phyloP scores from a whole-genome alignment of 2,329 filamentous ascomycete species.

The Phaeomoniella chlamydospora region DNA sequence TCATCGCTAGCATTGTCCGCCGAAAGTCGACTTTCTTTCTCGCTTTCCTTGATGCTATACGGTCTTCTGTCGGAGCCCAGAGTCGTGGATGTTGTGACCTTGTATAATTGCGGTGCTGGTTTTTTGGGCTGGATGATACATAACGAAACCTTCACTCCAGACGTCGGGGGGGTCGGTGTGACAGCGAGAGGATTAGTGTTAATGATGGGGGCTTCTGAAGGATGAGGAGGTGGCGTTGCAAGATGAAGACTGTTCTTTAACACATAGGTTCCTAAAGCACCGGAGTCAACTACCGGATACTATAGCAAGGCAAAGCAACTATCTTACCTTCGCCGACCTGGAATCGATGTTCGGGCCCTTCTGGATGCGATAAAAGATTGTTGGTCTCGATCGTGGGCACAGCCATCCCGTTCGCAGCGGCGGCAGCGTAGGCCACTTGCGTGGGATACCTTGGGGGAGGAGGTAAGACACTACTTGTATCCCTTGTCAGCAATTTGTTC shows the following conservation, averaged over 20 bases:
- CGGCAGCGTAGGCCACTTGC: constrained; percentile 57
- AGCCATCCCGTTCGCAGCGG: constrained; percentile 51
- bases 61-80: constrained; percentile 23
- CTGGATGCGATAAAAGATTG: constrained; percentile 69
- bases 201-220: constrained; percentile 73
- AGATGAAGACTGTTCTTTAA: constrained; percentile 84
- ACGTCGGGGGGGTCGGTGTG: constrained; percentile 64
- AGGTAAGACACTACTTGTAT: constrained; percentile 53
- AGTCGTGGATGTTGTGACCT: constrained; percentile 33
- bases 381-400: constrained; percentile 82
- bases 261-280: constrained; percentile 62
- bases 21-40: constrained; percentile 45
- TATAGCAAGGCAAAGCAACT: not conserved
- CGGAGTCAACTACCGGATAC: not conserved
- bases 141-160: constrained; percentile 72
- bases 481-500: constrained; percentile 1
- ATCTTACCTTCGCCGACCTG: constrained; percentile 75
- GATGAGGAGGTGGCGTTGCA: constrained; percentile 87
- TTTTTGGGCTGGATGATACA: constrained; percentile 53
- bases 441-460: constrained; percentile 75
- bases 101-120: constrained; percentile 29
- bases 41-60: constrained; percentile 45
- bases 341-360: constrained; percentile 73
- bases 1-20: constrained; percentile 44
- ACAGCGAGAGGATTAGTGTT: constrained; percentile 89